Conservation (phyloP, 1,284 basidiomycete genomes). For the Cronartium quercuum region DNA sequence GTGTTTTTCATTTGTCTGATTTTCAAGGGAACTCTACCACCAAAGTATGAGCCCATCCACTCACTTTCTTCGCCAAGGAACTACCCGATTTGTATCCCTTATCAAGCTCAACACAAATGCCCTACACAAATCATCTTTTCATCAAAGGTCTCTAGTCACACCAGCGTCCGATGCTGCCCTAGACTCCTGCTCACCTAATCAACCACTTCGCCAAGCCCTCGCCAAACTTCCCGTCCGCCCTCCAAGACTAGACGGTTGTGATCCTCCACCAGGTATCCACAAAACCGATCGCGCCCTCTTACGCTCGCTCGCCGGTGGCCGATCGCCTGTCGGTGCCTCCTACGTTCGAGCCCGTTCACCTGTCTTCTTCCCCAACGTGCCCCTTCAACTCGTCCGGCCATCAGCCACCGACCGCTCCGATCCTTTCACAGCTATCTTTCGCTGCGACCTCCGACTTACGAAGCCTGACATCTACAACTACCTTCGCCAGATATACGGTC, state of each 20-base stretch:
- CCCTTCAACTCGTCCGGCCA: conserved; percentile 46
- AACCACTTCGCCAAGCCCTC: neutral
- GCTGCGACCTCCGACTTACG: conserved; percentile 45
- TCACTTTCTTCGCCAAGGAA: too few relatives aligned
- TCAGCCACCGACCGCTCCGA: conserved; percentile 42
- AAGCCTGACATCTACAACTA: conserved; percentile 48
- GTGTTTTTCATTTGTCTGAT: too few relatives aligned
- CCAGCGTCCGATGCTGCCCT: too few relatives aligned
- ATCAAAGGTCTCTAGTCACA: too few relatives aligned
- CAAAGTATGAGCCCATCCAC: too few relatives aligned
- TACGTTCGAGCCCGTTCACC: conserved; percentile 14
- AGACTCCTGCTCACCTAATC: neutral
- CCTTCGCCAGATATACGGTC: conserved; percentile 46
- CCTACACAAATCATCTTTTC: too few relatives aligned
- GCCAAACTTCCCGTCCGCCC: conserved; percentile 10
- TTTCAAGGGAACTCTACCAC: too few relatives aligned
- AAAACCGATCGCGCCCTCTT: neutral
- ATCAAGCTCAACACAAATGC: too few relatives aligned
- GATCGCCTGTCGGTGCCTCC: neutral
- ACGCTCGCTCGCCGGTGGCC: neutral
- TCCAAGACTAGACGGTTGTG: neutral
- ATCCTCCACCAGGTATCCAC: neutral
- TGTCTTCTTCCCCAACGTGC: conserved; percentile 45
- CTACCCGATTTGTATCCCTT: too few relatives aligned
- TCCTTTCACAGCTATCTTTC: conserved; percentile 48